These are phyloP conservation scores for Sporothrix phasma DNA, from an alignment of 2,329 filamentous ascomycete genomes.

Conservation along the genomic window DNA sequence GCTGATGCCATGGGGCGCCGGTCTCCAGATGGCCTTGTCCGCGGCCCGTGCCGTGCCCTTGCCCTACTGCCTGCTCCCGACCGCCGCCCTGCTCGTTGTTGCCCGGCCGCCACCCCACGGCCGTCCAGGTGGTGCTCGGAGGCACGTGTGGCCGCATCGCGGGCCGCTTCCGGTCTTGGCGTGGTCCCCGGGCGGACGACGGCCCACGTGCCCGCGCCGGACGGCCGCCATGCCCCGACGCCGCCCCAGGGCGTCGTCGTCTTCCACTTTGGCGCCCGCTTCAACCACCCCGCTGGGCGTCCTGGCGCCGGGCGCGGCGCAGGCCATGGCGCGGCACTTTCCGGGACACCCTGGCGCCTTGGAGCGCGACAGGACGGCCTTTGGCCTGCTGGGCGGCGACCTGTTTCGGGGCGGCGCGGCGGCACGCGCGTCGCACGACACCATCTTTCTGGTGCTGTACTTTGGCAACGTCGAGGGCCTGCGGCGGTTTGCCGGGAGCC, in stretches of 20 bases:
- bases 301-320: conserved; percentile 35
- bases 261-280: conserved; percentile 36
- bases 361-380: conserved; percentile 22
- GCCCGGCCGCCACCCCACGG: conserved; percentile 27
- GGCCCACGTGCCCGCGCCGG: conserved; percentile 25
- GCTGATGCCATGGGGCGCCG: conserved; percentile 27
- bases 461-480: conserved; percentile 18
- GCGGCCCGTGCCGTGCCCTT: conserved; percentile 27
- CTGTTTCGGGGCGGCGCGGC: conserved; percentile 27
- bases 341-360: conserved; percentile 29
- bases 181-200: conserved; percentile 28
- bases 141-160: too few species aligned
- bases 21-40: conserved; percentile 28
- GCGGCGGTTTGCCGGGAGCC: conserved; percentile 17
- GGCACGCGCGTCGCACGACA: conserved; percentile 16
- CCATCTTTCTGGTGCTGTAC: conserved; percentile 19
- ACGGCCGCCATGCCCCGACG: background rate
- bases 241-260: conserved; percentile 21
- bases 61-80: conserved; percentile 29
- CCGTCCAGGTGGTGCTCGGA: conserved; percentile 20
- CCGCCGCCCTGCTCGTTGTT: conserved; percentile 24
- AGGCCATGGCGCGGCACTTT: conserved; percentile 32
- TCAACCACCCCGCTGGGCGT: conserved; percentile 41
- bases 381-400: conserved; percentile 38
- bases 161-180: too few species aligned